Evolutionary conservation across 805 yeast species (phyloP).

Genomic region (Ogataea saltuana): DNA sequence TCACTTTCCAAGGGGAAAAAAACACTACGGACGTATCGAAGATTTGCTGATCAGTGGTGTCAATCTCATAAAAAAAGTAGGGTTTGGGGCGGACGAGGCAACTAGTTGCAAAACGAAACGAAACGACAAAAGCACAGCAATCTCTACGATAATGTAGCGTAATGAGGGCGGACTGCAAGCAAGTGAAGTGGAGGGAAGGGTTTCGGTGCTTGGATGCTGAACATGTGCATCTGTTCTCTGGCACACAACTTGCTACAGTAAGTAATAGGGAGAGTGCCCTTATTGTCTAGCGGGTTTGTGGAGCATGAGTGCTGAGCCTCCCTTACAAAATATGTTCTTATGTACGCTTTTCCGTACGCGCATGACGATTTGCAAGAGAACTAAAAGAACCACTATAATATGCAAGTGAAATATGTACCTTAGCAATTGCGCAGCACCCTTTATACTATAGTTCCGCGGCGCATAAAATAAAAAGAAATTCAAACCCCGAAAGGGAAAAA

Average conservation of each 20-base stretch:
- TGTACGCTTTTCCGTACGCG: neutral
- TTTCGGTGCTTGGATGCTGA: neutral
- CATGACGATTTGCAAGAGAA: slow-evolving; percentile 12
- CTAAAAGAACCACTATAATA: slow-evolving; percentile 2
- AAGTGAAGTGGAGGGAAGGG: neutral
- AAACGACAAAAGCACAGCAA: too few relatives aligned
- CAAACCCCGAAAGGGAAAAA: slow-evolving; percentile 6
- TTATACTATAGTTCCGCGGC: slow-evolving; percentile 4
- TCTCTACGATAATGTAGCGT: too few relatives aligned
- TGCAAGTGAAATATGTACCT: slow-evolving; percentile 13
- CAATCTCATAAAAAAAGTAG: too few relatives aligned
- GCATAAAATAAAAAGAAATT: slow-evolving; percentile 11
- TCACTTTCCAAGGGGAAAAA: too few relatives aligned
- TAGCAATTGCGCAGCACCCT: slow-evolving; percentile 2
- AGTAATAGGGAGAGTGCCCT: neutral
- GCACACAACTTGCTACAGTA: neutral
- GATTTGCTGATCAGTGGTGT: too few relatives aligned
- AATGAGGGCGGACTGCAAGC: too few relatives aligned
- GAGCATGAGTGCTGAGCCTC: slow-evolving; percentile 8
- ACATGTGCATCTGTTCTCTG: neutral
- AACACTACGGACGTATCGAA: too few relatives aligned
- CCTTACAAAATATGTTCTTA: neutral
- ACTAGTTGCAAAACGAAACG: too few relatives aligned
- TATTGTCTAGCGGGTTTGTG: slow-evolving; percentile 1
- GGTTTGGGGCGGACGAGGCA: too few relatives aligned